Evolutionary conservation across 2,329 filamentous ascomycete species (phyloP).

Genomic region (Pseudocercospora crystallina): DNA sequence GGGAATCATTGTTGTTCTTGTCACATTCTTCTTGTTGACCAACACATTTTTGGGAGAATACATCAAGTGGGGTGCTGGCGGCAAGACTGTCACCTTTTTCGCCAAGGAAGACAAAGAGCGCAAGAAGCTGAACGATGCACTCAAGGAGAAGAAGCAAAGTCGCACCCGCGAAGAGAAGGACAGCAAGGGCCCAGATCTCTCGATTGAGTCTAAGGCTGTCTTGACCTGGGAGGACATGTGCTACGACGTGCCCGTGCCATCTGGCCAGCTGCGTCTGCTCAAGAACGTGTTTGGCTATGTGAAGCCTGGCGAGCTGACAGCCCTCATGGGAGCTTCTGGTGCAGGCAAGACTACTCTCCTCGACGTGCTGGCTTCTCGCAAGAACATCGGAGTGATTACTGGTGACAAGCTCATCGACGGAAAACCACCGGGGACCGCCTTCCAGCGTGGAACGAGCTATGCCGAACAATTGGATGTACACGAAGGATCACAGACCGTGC

Average conservation of each 20-base stretch:
- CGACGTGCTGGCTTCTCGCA: slow-evolving; percentile 68
- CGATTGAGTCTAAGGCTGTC: slow-evolving; percentile 56
- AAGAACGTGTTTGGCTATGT: slow-evolving; percentile 52
- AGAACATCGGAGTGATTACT: slow-evolving; percentile 63
- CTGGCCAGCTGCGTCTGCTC: slow-evolving; percentile 47
- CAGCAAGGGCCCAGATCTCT: slow-evolving; percentile 46
- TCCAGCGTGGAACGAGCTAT: slow-evolving; percentile 64
- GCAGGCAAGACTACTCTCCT: slow-evolving; percentile 85
- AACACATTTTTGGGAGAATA: slow-evolving; percentile 79
- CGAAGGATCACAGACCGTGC: slow-evolving; percentile 61
- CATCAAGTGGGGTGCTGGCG: slow-evolving; percentile 74
- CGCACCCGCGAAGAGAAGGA: slow-evolving; percentile 47
- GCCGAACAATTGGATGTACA: slow-evolving; percentile 67
- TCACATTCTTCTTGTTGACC: slow-evolving; percentile 70
- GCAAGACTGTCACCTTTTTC: slow-evolving; percentile 78
- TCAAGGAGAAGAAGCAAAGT: slow-evolving; percentile 60
- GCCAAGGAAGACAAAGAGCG: slow-evolving; percentile 68
- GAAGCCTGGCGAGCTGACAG: slow-evolving; percentile 50
- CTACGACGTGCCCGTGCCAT: slow-evolving; percentile 51
- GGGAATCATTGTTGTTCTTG: slow-evolving; percentile 75
- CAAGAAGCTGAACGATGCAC: slow-evolving; percentile 63
- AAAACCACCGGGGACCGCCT: slow-evolving; percentile 51
- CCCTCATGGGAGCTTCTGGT: slow-evolving; percentile 56
- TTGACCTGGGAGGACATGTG: slow-evolving; percentile 55
- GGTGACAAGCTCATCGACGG: slow-evolving; percentile 66